Percentiles rank a stretch among this genome's conserved stretches.
These are phyloP conservation scores for Suillus variegatus DNA, from an alignment of 768 basidiomycete species.

Conservation along the genomic window DNA sequence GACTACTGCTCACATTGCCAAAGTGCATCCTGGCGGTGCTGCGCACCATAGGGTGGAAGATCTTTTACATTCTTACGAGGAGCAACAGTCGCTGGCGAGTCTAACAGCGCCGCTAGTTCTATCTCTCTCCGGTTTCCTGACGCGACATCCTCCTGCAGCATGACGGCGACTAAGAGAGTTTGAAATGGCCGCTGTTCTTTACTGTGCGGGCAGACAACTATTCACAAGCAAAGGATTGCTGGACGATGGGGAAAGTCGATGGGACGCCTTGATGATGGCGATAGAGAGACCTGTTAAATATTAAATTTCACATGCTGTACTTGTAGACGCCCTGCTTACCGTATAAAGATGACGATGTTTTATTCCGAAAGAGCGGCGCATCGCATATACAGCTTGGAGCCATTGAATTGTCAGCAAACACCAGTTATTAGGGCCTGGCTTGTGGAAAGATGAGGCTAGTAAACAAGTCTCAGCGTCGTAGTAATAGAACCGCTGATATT, in stretches of 20 bases:
- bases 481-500: too few relatives aligned
- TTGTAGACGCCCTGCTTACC: not conserved
- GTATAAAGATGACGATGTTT: not conserved
- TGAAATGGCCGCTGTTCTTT: not conserved
- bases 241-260: not conserved
- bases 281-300: not conserved
- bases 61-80: not conserved
- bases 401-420: not conserved
- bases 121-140: not conserved
- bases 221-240: not conserved
- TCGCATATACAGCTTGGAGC: not conserved
- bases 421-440: not conserved
- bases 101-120: not conserved
- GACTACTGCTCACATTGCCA: not conserved
- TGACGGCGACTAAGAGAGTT: not conserved
- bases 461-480: too few relatives aligned
- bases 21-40: not conserved
- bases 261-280: not conserved
- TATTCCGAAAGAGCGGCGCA: not conserved
- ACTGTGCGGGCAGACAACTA: not conserved
- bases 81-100: not conserved
- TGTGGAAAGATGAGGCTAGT: too few relatives aligned
- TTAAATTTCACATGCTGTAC: not conserved
- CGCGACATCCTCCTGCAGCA: not conserved
- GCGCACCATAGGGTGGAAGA: not conserved